Evolutionary conservation across 129 eudicot genomes (phyloP).

Genomic region (Cynara cardunculus): DNA sequence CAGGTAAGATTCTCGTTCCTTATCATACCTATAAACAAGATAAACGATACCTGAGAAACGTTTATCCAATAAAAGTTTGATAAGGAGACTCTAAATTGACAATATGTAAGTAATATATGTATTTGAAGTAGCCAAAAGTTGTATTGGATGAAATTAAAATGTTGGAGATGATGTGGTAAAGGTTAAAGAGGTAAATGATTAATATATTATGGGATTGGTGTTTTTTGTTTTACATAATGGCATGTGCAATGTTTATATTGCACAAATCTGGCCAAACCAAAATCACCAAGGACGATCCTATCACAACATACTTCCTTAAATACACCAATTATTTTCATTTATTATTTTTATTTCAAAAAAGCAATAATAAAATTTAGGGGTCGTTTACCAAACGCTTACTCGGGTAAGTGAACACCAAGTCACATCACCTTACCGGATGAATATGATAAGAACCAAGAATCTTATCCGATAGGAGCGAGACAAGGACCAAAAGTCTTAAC

Average conservation of each 20-base stretch:
- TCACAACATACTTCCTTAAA: not conserved
- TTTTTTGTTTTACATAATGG: slow-evolving; percentile 10
- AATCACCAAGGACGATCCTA: slow-evolving; percentile 17
- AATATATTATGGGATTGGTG: not conserved
- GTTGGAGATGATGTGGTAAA: not conserved
- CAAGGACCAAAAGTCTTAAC: too few relatives aligned
- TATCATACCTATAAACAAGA: too few relatives aligned
- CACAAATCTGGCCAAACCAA: slow-evolving; percentile 23
- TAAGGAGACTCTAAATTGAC: too few relatives aligned
- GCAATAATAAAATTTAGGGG: not conserved
- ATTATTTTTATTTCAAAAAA: not conserved
- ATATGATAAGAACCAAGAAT: too few relatives aligned
- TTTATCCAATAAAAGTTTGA: too few relatives aligned
- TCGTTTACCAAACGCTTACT: too few relatives aligned
- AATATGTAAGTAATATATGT: too few relatives aligned
- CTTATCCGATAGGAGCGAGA: too few relatives aligned
- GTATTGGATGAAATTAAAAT: not conserved
- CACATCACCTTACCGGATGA: too few relatives aligned
- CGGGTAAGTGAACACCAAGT: too few relatives aligned
- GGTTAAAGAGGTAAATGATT: not conserved
- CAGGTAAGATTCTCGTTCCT: too few relatives aligned
- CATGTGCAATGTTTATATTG: slow-evolving; percentile 22
- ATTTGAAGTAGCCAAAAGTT: not conserved
- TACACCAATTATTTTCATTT: not conserved
- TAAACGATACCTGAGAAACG: too few relatives aligned